Evolutionary conservation across 768 basidiomycete genomes (phyloP).

Genomic region (Xanthoconium purpureum): DNA sequence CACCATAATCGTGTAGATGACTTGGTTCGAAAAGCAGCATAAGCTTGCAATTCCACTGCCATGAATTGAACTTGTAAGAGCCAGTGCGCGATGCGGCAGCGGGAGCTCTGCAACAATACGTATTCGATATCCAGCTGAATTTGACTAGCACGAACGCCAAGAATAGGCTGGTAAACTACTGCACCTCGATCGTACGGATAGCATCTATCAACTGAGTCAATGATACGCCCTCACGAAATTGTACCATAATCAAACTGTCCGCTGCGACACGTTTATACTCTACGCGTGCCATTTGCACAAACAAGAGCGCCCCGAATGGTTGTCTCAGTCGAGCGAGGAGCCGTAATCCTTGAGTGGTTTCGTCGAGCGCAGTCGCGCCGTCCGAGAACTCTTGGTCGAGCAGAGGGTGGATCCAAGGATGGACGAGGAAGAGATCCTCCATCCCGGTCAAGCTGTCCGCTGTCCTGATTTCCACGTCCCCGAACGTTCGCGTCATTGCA

Average conservation of each 20-base stretch:
- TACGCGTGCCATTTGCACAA: background rate
- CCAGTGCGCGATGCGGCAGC: too few species aligned
- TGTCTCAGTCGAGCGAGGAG: background rate
- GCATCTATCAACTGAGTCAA: background rate
- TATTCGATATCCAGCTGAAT: too few species aligned
- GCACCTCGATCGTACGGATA: background rate
- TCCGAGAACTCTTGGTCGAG: background rate
- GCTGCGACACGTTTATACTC: background rate
- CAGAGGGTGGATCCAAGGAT: slow-evolving; percentile 5
- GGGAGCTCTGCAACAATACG: too few species aligned
- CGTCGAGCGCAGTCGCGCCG: background rate
- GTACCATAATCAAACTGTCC: background rate
- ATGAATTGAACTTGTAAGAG: too few species aligned
- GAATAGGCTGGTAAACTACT: too few species aligned
- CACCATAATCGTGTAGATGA: too few species aligned
- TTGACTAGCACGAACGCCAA: too few species aligned
- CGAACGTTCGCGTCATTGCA: background rate
- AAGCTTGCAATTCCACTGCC: too few species aligned
- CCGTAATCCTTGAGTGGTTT: background rate
- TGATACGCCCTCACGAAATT: background rate
- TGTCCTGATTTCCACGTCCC: background rate
- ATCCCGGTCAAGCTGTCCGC: background rate
- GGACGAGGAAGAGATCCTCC: background rate
- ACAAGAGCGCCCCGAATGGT: slow-evolving; percentile 4
- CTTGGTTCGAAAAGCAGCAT: too few species aligned